Conservation (phyloP, 441 rosid species). For the Erodium moschatum region DNA sequence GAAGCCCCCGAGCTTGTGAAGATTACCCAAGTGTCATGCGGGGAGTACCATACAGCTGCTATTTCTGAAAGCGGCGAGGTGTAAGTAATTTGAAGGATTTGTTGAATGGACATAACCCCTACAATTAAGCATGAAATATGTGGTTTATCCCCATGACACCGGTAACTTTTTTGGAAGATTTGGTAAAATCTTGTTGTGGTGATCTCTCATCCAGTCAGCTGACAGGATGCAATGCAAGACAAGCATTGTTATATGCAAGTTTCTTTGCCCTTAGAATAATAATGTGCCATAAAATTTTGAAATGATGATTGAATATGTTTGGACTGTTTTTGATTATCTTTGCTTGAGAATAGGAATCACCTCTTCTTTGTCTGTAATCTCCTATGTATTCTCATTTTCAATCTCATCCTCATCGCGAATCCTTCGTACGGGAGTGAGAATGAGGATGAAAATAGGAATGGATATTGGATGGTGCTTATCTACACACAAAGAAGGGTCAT, state of each 20-base stretch:
- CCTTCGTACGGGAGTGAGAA: not conserved
- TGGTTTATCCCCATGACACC: constrained; percentile 42
- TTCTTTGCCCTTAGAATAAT: constrained; percentile 38
- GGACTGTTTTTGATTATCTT: not conserved
- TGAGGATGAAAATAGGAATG: not conserved
- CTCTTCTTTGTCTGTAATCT: too few species aligned
- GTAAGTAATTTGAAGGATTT: constrained; percentile 61
- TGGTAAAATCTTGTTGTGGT: constrained; percentile 40
- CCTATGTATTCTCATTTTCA: too few species aligned
- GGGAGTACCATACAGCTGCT: constrained; percentile 92
- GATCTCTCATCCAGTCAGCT: constrained; percentile 35
- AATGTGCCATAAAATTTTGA: constrained; percentile 17
- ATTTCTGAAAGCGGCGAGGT: constrained; percentile 86
- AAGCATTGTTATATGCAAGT: constrained; percentile 65
- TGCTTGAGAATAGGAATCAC: not conserved
- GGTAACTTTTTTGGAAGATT: constrained; percentile 41
- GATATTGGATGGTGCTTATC: not conserved
- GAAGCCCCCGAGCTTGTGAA: constrained; percentile 91
- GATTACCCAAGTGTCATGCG: constrained; percentile 78
- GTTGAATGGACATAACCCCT: constrained; percentile 36
- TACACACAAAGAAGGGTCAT: not conserved
- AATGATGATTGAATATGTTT: not conserved
- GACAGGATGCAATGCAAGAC: constrained; percentile 52
- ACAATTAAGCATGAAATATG: constrained; percentile 35
- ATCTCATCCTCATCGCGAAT: too few species aligned